A percentile compares a stretch with the other conserved stretches of the same genome.
These are phyloP conservation scores for Pleurozium schreberi DNA, from an alignment of 225 moss, liverwort and hornwort species.

Conservation along the genomic window DNA sequence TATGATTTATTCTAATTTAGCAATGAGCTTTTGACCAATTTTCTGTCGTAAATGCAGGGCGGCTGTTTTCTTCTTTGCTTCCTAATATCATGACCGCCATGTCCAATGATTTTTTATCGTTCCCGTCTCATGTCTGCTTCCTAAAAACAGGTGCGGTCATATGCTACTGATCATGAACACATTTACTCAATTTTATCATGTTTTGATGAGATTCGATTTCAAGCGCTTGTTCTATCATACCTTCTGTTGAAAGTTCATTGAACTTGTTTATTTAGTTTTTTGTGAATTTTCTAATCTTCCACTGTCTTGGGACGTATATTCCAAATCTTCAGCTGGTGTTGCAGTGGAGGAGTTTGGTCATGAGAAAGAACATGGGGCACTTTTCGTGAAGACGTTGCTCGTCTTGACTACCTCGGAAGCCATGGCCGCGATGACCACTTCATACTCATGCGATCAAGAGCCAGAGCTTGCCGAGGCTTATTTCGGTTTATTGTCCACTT, in stretches of 20 bases:
- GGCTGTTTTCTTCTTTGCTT: slow-evolving; percentile 57
- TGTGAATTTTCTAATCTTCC: not conserved
- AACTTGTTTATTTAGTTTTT: not conserved
- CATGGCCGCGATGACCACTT: slow-evolving; percentile 78
- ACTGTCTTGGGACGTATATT: not conserved
- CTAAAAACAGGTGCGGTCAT: slow-evolving; percentile 65
- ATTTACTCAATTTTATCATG: not conserved
- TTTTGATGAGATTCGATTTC: not conserved
- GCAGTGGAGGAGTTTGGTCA: slow-evolving; percentile 91
- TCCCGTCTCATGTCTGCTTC: slow-evolving; percentile 82
- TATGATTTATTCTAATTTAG: not conserved
- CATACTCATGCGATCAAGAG: slow-evolving; percentile 93
- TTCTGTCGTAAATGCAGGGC: slow-evolving; percentile 43
- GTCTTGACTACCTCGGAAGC: slow-evolving; percentile 77
- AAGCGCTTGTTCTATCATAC: not conserved
- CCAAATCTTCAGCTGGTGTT: slow-evolving; percentile 48
- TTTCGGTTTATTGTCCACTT: slow-evolving; percentile 76
- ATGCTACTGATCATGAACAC: not conserved
- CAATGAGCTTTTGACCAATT: not conserved
- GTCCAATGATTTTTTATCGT: slow-evolving; percentile 62
- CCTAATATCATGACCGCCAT: slow-evolving; percentile 73
- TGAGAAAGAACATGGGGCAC: slow-evolving; percentile 67
- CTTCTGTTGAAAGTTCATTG: not conserved
- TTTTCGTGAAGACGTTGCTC: slow-evolving; percentile 76
- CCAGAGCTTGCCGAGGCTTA: slow-evolving; percentile 96